Conservation (phyloP, 2,329 filamentous ascomycete genomes). For the Cladosporium sp. region DNA sequence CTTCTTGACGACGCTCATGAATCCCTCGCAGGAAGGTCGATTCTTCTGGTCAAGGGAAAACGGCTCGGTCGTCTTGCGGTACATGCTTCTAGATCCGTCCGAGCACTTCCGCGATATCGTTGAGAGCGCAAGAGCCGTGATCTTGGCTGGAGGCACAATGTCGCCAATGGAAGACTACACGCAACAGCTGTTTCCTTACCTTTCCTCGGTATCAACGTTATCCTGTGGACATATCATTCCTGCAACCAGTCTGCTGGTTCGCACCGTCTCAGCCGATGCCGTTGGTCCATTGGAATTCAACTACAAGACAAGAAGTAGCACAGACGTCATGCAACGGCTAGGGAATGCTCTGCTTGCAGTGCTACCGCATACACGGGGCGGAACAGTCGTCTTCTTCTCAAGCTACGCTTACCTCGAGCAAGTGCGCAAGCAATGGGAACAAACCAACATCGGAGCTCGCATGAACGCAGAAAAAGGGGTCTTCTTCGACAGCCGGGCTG, state of each 20-base stretch:
- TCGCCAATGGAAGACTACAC: slow-evolving; percentile 92
- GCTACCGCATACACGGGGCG: slow-evolving; percentile 73
- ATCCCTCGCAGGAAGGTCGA: slow-evolving; percentile 66
- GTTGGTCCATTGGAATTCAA: slow-evolving; percentile 74
- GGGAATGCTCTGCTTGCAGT: slow-evolving; percentile 69
- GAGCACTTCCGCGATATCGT: slow-evolving; percentile 88
- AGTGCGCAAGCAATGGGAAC: slow-evolving; percentile 49
- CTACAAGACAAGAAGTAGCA: slow-evolving; percentile 70
- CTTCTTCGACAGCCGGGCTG: slow-evolving; percentile 54
- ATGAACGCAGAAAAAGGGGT: slow-evolving; percentile 34
- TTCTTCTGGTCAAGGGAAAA: slow-evolving; percentile 53
- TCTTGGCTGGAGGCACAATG: slow-evolving; percentile 95
- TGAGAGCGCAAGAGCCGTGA: slow-evolving; percentile 76
- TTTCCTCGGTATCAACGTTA: slow-evolving; percentile 68
- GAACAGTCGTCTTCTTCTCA: slow-evolving; percentile 91
- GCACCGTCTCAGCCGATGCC: slow-evolving; percentile 56
- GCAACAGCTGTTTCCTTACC: slow-evolving; percentile 76
- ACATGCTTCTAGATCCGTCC: slow-evolving; percentile 85
- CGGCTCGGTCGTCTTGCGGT: slow-evolving; percentile 63
- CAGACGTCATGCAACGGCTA: slow-evolving; percentile 63
- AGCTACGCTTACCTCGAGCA: slow-evolving; percentile 87
- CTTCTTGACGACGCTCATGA: slow-evolving; percentile 78
- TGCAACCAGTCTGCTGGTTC: slow-evolving; percentile 71
- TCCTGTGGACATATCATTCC: slow-evolving; percentile 97
- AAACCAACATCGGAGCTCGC: slow-evolving; percentile 25